Evolutionary conservation across 78 protist species (phyloP).

Genomic region (Creolimax fragrantissima): DNA sequence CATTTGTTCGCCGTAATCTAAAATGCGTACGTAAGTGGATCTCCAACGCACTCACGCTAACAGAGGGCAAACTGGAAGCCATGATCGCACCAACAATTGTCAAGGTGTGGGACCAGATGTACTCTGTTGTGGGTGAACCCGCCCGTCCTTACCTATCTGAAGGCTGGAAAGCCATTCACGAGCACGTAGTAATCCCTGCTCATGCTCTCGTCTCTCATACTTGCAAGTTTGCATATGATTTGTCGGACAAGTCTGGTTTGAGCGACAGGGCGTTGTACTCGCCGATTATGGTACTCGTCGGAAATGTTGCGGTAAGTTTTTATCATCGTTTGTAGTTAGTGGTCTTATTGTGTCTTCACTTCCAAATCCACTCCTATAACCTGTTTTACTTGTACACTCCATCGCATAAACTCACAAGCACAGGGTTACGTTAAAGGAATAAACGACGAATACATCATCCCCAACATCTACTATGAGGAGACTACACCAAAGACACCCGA

Average conservation of each 20-base stretch:
- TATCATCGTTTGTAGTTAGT: not conserved
- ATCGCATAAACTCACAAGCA: not conserved
- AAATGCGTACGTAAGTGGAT: not conserved
- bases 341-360: not conserved
- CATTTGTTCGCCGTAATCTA: not conserved
- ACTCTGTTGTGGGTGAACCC: not conserved
- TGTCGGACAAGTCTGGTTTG: not conserved
- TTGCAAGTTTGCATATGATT: not conserved
- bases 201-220: not conserved
- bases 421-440: not conserved
- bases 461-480: not conserved
- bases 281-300: not conserved
- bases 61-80: not conserved
- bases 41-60: not conserved
- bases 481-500: too few relatives aligned
- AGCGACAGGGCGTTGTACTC: not conserved
- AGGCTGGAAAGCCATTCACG: not conserved
- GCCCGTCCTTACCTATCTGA: not conserved
- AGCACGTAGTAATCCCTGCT: not conserved
- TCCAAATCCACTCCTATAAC: not conserved
- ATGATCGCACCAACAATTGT: not conserved
- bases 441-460: not conserved
- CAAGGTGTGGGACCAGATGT: not conserved
- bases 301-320: not conserved
- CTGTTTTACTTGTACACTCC: not conserved